Evolutionary conservation across 2,329 filamentous ascomycete genomes (phyloP).

Genomic region (Sphaceloma murrayae): DNA sequence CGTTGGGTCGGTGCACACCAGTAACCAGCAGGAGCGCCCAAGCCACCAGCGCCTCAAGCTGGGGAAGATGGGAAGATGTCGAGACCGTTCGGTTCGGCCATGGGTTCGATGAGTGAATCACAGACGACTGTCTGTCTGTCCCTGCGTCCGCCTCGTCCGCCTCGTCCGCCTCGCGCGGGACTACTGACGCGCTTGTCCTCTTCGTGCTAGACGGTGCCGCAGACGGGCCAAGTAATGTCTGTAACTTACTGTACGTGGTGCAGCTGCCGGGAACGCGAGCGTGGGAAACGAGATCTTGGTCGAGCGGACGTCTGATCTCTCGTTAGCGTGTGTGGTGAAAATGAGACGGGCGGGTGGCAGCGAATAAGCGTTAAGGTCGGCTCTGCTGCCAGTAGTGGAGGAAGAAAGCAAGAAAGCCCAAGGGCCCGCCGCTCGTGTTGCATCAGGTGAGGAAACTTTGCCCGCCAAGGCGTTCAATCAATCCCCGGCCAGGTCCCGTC

Average conservation of each 20-base stretch:
- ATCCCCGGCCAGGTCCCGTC: too few species aligned
- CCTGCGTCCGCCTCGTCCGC: background rate
- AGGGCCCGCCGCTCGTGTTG: background rate
- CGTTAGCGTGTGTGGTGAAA: conserved; percentile 4
- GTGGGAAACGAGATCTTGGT: conserved; percentile 13
- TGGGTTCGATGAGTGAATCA: too few species aligned
- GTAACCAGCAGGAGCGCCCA: conserved; percentile 3
- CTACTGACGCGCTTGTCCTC: too few species aligned
- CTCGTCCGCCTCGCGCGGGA: background rate
- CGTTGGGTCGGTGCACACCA: background rate
- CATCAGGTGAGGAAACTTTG: too few species aligned
- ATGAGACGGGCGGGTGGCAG: conserved; percentile 12
- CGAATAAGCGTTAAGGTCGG: conserved; percentile 8
- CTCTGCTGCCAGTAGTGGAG: background rate
- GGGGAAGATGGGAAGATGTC: conserved; percentile 9
- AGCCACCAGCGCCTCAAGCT: conserved; percentile 10
- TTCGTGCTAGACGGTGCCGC: too few species aligned
- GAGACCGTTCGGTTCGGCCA: background rate
- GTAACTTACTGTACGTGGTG: too few species aligned
- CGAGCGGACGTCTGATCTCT: conserved; percentile 3
- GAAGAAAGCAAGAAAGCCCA: too few species aligned
- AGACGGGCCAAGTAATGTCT: too few species aligned
- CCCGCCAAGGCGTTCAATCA: too few species aligned
- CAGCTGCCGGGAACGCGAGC: too few species aligned
- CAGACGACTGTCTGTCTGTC: background rate